Evolutionary conservation across 768 basidiomycete species (phyloP).

Genomic region (Tylopilus subfusipes): DNA sequence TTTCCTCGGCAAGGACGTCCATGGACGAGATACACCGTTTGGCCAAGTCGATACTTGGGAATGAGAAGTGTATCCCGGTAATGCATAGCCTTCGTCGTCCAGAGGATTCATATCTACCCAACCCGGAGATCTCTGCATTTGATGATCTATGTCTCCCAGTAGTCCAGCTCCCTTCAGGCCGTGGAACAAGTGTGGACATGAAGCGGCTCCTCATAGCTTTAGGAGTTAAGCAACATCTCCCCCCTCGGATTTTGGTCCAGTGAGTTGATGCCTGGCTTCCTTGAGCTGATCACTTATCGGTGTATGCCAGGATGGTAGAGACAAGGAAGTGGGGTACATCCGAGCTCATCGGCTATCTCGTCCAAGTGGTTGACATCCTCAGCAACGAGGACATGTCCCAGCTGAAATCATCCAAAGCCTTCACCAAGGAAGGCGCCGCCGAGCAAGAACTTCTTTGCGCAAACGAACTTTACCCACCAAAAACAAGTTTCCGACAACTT

Average conservation of each 20-base stretch:
- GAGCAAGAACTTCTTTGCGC: conserved; percentile 37
- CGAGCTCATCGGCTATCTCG: conserved; percentile 6
- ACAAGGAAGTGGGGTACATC: conserved; percentile 2
- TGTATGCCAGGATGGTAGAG: conserved; percentile 1
- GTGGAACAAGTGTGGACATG: neutral
- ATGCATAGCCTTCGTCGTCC: neutral
- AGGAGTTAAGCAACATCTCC: neutral
- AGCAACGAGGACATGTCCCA: neutral
- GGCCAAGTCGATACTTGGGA: neutral
- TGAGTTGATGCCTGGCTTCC: neutral
- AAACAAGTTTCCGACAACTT: conserved; percentile 60
- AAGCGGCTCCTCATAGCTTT: neutral
- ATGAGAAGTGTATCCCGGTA: neutral
- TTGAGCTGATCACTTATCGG: neutral
- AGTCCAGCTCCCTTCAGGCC: neutral
- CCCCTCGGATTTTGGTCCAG: neutral
- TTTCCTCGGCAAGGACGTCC: conserved; percentile 46
- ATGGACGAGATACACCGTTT: conserved; percentile 24
- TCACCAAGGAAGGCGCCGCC: conserved; percentile 50
- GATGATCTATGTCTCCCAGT: neutral
- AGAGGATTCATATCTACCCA: conserved; percentile 62
- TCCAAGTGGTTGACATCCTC: neutral
- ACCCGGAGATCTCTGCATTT: conserved; percentile 44
- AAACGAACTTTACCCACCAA: conserved; percentile 77
- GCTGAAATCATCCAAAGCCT: conserved; percentile 23